A percentile compares a stretch with the other conserved stretches of the same genome.
Evolutionary conservation across 208 protist genomes (phyloP).

Genomic region (Trypanosoma scelopori): DNA sequence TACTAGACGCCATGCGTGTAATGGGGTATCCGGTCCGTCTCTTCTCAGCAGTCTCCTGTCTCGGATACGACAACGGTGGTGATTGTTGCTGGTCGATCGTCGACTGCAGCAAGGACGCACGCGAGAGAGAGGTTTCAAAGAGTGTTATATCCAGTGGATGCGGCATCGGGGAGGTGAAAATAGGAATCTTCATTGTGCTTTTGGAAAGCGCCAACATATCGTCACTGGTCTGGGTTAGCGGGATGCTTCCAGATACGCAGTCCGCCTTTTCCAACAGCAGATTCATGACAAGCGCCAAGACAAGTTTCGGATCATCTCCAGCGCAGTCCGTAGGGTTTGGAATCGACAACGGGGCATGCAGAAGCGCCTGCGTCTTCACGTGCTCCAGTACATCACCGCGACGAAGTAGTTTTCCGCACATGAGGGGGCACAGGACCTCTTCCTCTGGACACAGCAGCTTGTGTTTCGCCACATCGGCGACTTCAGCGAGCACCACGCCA

Average conservation of each 20-base stretch:
- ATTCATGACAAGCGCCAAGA: conserved; percentile 40
- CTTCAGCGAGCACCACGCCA: conserved; percentile 7
- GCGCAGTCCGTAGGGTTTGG: conserved; percentile 25
- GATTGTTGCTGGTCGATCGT: too few relatives aligned
- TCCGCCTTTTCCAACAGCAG: conserved; percentile 21
- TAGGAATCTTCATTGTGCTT: neutral
- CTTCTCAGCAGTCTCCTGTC: too few relatives aligned
- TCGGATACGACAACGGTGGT: neutral
- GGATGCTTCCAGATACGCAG: neutral
- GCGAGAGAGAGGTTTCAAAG: too few relatives aligned
- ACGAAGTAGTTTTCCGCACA: conserved; percentile 31
- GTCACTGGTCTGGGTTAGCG: neutral
- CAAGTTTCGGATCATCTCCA: conserved; percentile 34
- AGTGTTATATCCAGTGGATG: neutral
- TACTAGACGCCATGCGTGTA: neutral
- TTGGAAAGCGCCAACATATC: neutral
- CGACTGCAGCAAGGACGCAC: too few relatives aligned
- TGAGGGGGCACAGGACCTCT: conserved; percentile 35
- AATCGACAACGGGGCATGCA: conserved; percentile 26
- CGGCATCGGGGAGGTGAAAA: neutral
- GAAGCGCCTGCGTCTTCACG: conserved; percentile 25
- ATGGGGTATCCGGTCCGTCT: too few relatives aligned
- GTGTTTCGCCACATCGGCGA: conserved; percentile 22
- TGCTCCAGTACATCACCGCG: conserved; percentile 29
- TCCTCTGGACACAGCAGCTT: conserved; percentile 21